Evolutionary conservation across 257 asterid species (phyloP).

Genomic region (Osmanthus fragrans): DNA sequence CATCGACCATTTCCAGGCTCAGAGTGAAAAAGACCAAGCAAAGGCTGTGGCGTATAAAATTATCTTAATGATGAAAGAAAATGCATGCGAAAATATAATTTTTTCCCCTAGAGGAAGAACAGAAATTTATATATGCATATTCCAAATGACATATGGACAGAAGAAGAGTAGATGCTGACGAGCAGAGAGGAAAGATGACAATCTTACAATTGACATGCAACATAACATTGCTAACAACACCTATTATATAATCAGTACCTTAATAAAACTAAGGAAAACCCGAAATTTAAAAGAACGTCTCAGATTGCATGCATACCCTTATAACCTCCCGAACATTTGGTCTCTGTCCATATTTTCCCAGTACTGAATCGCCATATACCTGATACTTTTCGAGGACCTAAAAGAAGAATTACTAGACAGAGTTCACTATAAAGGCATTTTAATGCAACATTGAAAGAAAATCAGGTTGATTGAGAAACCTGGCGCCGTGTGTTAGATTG

Average conservation of each 20-base stretch:
- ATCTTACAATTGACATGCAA: neutral
- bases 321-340: slow-evolving; percentile 74
- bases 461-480: slow-evolving; percentile 44
- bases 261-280: neutral
- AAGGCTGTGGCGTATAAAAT: slow-evolving; percentile 57
- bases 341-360: slow-evolving; percentile 55
- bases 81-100: neutral
- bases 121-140: neutral
- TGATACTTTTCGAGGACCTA: slow-evolving; percentile 87
- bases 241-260: neutral
- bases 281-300: neutral
- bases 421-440: slow-evolving; percentile 5
- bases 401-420: slow-evolving; percentile 10
- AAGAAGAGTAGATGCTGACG: neutral
- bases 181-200: neutral
- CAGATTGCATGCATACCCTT: slow-evolving; percentile 45
- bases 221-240: neutral
- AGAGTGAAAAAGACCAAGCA: slow-evolving; percentile 73
- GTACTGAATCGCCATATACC: slow-evolving; percentile 75
- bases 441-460: neutral
- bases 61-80: neutral
- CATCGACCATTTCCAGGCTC: slow-evolving; percentile 77
- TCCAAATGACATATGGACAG: neutral
- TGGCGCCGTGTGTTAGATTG: slow-evolving; percentile 71
- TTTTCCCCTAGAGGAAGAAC: neutral